Conservation (phyloP, 179 eudicot genomes). For the Heliamphora ciliata region DNA sequence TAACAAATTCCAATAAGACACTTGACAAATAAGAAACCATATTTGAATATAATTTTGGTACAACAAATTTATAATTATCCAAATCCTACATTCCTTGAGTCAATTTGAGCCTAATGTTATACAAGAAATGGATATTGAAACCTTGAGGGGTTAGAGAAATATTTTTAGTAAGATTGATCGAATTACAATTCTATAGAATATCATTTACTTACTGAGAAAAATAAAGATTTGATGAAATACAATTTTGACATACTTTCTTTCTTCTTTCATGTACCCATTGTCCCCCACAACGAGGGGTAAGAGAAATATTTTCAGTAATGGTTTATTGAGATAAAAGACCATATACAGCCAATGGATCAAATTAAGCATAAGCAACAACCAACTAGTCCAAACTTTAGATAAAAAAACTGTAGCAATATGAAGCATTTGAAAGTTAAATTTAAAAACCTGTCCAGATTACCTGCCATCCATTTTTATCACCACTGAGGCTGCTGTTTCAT, state of each 20-base stretch:
- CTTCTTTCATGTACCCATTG: too few species aligned
- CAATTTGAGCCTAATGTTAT: not conserved
- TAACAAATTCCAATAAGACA: constrained; percentile 1
- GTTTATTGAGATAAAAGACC: not conserved
- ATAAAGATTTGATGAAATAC: too few species aligned
- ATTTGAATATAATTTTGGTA: not conserved
- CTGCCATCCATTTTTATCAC: too few species aligned
- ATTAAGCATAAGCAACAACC: not conserved
- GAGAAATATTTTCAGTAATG: not conserved
- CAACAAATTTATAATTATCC: not conserved
- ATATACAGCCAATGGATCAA: not conserved
- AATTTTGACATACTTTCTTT: too few species aligned
- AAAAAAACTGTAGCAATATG: not conserved
- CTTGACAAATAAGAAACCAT: not conserved
- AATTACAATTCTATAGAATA: not conserved
- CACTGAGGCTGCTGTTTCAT: too few species aligned
- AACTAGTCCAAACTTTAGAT: not conserved
- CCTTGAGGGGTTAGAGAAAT: too few species aligned
- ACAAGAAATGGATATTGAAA: too few species aligned
- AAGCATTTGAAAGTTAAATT: not conserved
- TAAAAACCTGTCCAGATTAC: not conserved
- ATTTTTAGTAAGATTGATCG: not conserved
- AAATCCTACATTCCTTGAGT: not conserved
- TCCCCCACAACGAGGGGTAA: not conserved
- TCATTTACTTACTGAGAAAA: too few species aligned